Conservation (phyloP, 352 stramenopile species). For the Phytophthora ohioensis region DNA sequence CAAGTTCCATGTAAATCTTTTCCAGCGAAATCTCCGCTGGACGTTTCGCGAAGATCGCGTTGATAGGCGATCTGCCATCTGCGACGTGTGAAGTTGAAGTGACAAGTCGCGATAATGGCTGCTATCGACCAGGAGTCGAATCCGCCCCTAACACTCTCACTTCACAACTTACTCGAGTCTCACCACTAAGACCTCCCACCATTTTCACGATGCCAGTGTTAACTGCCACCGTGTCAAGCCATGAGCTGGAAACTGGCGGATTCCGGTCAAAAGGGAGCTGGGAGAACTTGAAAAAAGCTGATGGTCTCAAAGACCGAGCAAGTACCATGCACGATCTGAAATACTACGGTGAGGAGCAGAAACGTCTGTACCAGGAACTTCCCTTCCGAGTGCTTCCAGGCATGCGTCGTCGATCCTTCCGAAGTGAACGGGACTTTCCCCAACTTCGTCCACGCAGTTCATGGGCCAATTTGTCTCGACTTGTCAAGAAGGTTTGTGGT, state of each 20-base stretch:
- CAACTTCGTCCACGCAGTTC: constrained; percentile 62
- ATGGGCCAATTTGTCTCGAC: constrained; percentile 60
- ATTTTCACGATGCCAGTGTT: constrained; percentile 12
- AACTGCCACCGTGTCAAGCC: constrained; percentile 15
- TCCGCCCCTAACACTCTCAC: constrained; percentile 14
- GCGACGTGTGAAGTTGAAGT: constrained; percentile 35
- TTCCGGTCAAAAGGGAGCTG: constrained; percentile 46
- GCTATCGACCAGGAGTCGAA: constrained; percentile 1
- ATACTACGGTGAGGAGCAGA: constrained; percentile 77
- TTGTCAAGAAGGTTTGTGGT: constrained; percentile 43
- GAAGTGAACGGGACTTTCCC: constrained; percentile 66
- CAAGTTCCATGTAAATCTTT: neutral
- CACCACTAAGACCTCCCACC: neutral
- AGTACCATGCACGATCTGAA: constrained; percentile 77
- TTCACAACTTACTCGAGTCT: constrained; percentile 18
- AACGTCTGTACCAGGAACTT: constrained; percentile 74
- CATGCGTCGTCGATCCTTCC: constrained; percentile 74
- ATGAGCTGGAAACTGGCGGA: constrained; percentile 28
- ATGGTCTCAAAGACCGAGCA: constrained; percentile 72
- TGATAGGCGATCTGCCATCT: constrained; percentile 27
- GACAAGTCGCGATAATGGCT: constrained; percentile 30
- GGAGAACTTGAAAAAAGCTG: constrained; percentile 68
- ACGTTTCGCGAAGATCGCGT: constrained; percentile 11
- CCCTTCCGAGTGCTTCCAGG: constrained; percentile 68
- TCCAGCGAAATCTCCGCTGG: constrained; percentile 2